Conservation (phyloP, 805 yeast species). For the Nakazawaea molendinolei region DNA sequence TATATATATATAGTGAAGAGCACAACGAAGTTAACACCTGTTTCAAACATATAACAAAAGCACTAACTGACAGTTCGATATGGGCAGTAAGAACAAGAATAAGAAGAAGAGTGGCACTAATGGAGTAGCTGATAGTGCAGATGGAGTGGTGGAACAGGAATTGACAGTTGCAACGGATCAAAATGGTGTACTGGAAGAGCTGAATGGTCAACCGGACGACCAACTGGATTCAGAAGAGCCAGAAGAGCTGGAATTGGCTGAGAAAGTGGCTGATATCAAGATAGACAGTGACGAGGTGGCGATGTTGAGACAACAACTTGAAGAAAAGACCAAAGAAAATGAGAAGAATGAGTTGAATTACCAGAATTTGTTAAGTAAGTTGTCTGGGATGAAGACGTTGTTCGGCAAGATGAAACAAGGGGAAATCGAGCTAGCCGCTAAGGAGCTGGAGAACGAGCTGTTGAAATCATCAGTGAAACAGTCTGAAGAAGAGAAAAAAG, state of each 20-base stretch:
- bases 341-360: conserved; percentile 54
- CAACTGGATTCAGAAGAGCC: conserved; percentile 2
- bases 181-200: neutral
- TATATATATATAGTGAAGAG: too few relatives aligned
- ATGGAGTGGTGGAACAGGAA: neutral
- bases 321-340: conserved; percentile 39
- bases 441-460: conserved; percentile 34
- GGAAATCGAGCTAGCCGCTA: conserved; percentile 51
- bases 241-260: neutral
- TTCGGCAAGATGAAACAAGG: conserved; percentile 70
- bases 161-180: conserved; percentile 1
- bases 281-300: conserved; percentile 7
- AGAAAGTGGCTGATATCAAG: neutral
- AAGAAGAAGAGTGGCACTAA: conserved; percentile 14
- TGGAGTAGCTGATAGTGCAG: neutral
- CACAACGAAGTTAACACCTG: neutral
- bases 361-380: conserved; percentile 51
- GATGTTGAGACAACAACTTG: conserved; percentile 23
- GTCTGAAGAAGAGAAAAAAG: conserved; percentile 13
- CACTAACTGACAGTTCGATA: neutral
- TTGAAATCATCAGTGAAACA: conserved; percentile 18
- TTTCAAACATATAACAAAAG: neutral
- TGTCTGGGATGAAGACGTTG: conserved; percentile 68
- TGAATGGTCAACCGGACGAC: neutral
- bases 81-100: conserved; percentile 14